Evolutionary conservation across 352 stramenopile species (phyloP), one percentile per base, ranked within the genome.

Genomic region (Globisporangium lucens): DNA sequence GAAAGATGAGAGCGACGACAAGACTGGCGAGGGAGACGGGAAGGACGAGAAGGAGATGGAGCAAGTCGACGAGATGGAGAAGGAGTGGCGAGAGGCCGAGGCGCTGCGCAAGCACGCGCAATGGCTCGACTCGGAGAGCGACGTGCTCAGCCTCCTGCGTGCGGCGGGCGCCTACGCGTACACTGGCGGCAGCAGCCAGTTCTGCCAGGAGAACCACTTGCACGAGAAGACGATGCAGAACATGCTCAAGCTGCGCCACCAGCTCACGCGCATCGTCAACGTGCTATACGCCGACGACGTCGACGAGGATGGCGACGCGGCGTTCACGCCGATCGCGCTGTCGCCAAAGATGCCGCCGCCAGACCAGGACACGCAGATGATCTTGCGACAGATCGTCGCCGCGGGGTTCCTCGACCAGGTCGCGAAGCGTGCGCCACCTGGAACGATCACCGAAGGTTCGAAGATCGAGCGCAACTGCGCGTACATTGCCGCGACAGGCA

Each of bases 141-240:
- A 95, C 56, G 84, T 94, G 10, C 60, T 95, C 29, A 92, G 85
- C 68, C 71, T 95, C 24, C 68, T 95, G 27, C 85, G 87, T 9
- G 87, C 87, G 1, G 85, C 86, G 8, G 87, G 87, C 6, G 87
- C 87, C 0, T 95, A 95, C 65, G 87, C 87, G 15, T 94, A 82
- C 62, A 80, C 76, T 41, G 82, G 85, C 49, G 85, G 77, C 17
- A 89, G 74, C 52, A 71, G 72, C 12, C 59, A 80, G 30, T 95
- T 93, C 64, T 95, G 87, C 66, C 67, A 73, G 27, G 82, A 90
- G 27, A 93, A 95, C 53, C 78, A 91, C 38, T 61, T 95, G 52
- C 87, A 95, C 58, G 87, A 93, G 64, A 95, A 95, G 74, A 93
- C 82, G 4, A 95, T 95, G 87, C 83, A 94, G 65, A 84, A 95